A percentile compares a stretch with the other conserved stretches of the same genome.
Conservation (phyloP, 2,329 filamentous ascomycete genomes). For the Clonostachys chloroleuca region DNA sequence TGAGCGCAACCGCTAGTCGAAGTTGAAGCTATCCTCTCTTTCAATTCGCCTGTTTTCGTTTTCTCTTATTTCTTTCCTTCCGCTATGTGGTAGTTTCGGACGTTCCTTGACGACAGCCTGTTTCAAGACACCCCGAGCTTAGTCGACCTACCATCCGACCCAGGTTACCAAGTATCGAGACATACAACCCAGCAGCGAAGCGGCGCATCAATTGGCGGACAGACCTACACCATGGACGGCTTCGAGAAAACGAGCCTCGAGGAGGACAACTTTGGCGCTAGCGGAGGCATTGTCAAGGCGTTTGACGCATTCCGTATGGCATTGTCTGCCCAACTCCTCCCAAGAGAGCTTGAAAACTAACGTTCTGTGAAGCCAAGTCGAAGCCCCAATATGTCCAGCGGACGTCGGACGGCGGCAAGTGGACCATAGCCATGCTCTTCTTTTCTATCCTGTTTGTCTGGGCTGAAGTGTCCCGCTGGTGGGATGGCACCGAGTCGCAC, state of each 20-base stretch:
- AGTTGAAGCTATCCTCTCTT: background rate
- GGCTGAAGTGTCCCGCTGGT: conserved; percentile 79
- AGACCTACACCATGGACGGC: conserved; percentile 65
- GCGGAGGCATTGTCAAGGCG: conserved; percentile 68
- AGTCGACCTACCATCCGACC: too few relatives aligned
- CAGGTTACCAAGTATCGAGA: too few relatives aligned
- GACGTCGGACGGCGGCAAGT: conserved; percentile 84
- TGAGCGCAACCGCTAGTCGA: too few relatives aligned
- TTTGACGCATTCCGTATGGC: conserved; percentile 94
- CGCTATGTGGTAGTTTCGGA: background rate
- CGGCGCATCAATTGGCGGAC: background rate
- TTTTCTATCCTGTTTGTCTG: conserved; percentile 72
- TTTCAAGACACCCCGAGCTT: too few relatives aligned
- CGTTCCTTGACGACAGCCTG: too few relatives aligned
- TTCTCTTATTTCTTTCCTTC: background rate
- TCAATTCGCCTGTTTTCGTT: background rate
- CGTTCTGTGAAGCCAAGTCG: conserved; percentile 69
- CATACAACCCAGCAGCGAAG: too few relatives aligned
- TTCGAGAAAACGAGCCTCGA: conserved; percentile 63
- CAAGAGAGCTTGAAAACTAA: conserved; percentile 4
- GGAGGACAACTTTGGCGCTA: conserved; percentile 77
- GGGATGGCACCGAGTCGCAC: conserved; percentile 77
- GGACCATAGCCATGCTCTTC: conserved; percentile 78
- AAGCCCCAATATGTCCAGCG: conserved; percentile 88
- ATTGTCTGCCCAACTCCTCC: background rate